phyloP scores from a whole-genome alignment of 148 eudicot species.

The Diospyros kaki region DNA sequence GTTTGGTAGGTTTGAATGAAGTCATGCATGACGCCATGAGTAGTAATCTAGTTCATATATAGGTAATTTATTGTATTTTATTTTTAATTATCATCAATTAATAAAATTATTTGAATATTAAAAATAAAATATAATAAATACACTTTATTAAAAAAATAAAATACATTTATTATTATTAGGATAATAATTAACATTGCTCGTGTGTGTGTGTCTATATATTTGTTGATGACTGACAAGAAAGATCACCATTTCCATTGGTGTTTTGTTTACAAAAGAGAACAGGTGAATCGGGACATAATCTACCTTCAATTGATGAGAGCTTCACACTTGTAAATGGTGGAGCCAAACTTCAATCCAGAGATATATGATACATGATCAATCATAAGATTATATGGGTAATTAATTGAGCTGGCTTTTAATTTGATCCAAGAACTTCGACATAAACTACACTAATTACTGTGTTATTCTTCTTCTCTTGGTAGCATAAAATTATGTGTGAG shows the following conservation, averaged over 20 bases:
- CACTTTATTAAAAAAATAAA: too few relatives aligned
- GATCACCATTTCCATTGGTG: background rate
- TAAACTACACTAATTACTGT: background rate
- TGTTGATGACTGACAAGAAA: background rate
- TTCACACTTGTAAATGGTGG: constrained; percentile 5
- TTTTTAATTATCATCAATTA: too few relatives aligned
- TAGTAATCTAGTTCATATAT: too few relatives aligned
- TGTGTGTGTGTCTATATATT: background rate
- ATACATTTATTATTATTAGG: too few relatives aligned
- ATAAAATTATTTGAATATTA: too few relatives aligned
- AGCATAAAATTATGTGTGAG: too few relatives aligned
- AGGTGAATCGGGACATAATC: background rate
- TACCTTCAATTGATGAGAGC: background rate
- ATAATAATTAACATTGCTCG: too few relatives aligned
- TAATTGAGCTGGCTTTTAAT: background rate
- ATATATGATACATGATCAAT: background rate
- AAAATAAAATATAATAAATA: too few relatives aligned
- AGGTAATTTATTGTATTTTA: too few relatives aligned
- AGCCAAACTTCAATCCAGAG: background rate
- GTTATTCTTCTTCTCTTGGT: too few relatives aligned
- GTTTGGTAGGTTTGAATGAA: too few relatives aligned
- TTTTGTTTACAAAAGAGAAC: background rate
- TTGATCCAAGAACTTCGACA: background rate
- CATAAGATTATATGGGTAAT: background rate
- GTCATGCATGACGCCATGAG: too few relatives aligned